Evolutionary conservation across 2,329 filamentous ascomycete genomes (phyloP).

Genomic region (Aspergillus novoparasiticus): DNA sequence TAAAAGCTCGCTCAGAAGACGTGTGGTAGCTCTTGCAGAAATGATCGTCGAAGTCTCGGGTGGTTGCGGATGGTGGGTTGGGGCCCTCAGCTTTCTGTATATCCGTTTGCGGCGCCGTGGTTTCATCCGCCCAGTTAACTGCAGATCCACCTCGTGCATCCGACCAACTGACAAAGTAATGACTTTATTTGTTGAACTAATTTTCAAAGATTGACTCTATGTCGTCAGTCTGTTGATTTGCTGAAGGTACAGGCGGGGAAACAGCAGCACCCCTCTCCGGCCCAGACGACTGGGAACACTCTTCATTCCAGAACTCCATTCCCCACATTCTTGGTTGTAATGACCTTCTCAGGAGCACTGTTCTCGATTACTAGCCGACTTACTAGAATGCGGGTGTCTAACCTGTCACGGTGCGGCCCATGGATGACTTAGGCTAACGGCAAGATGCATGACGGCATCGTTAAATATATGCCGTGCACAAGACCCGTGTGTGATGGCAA

Average conservation of each 20-base stretch:
- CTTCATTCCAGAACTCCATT: constrained; percentile 15
- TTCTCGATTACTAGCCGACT: neutral
- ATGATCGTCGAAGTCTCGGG: neutral
- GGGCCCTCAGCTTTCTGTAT: neutral
- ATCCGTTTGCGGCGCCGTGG: constrained; percentile 22
- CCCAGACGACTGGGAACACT: neutral
- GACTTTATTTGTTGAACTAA: neutral
- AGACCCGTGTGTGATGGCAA: constrained; percentile 7
- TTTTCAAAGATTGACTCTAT: neutral
- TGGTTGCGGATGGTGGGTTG: neutral
- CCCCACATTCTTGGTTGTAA: constrained; percentile 21
- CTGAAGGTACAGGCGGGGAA: neutral
- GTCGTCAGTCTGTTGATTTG: neutral
- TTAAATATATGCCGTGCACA: neutral
- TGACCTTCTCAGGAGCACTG: neutral
- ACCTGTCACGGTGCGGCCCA: neutral
- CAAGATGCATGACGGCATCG: constrained; percentile 24
- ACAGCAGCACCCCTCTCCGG: neutral
- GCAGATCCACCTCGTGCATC: neutral
- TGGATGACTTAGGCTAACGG: neutral
- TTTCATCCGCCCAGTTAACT: constrained; percentile 17
- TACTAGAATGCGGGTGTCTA: neutral
- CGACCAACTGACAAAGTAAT: neutral
- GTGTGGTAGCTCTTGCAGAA: neutral
- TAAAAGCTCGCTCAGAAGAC: neutral